Conservation (phyloP, 495 filamentous ascomycete species). For the Daldinia loculata region DNA sequence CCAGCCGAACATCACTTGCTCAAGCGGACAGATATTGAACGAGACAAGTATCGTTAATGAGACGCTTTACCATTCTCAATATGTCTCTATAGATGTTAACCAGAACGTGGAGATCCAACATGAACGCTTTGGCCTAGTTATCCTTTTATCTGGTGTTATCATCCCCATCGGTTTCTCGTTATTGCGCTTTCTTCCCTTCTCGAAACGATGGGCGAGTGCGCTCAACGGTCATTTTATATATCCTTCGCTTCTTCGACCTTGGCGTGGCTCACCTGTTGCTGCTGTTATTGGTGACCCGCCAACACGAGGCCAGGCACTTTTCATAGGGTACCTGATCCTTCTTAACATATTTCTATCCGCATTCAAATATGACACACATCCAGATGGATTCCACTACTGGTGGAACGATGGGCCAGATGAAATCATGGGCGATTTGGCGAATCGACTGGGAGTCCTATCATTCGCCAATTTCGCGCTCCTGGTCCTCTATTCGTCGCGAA, state of each 20-base stretch:
- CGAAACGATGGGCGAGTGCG: background rate
- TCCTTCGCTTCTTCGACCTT: conserved; percentile 12
- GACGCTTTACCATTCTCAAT: background rate
- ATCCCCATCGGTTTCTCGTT: conserved; percentile 36
- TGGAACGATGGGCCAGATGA: conserved; percentile 36
- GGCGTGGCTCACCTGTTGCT: conserved; percentile 4
- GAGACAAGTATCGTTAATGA: conserved; percentile 1
- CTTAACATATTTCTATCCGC: conserved; percentile 53
- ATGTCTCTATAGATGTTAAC: conserved; percentile 3
- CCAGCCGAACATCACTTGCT: background rate
- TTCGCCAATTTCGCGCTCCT: conserved; percentile 47
- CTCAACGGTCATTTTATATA: conserved; percentile 17
- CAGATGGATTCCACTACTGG: conserved; percentile 40
- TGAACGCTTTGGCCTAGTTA: conserved; percentile 15
- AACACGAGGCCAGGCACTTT: conserved; percentile 52
- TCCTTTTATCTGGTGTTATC: conserved; percentile 20
- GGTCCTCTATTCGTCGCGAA: conserved; percentile 50
- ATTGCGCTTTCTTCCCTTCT: conserved; percentile 37
- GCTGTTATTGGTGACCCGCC: conserved; percentile 45
- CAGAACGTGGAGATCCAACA: background rate
- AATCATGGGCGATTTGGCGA: conserved; percentile 48
- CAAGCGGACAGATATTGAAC: conserved; percentile 1
- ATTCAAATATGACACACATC: conserved; percentile 40
- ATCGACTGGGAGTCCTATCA: conserved; percentile 50
- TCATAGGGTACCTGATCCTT: conserved; percentile 46